Evolutionary conservation across 495 filamentous ascomycete species (phyloP).

Genomic region (Penicillium subrubescens): DNA sequence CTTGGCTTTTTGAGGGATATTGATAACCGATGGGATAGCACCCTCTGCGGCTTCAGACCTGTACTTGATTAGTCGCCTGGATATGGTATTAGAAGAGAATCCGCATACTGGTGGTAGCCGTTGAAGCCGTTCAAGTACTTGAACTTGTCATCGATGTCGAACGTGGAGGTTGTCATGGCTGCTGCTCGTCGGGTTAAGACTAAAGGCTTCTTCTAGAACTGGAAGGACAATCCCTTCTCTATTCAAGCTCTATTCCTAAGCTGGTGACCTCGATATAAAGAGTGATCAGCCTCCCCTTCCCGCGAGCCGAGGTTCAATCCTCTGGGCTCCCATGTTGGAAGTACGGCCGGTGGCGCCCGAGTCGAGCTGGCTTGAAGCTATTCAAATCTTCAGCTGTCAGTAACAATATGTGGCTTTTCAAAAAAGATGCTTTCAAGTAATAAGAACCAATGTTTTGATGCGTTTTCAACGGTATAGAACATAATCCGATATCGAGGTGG

Average conservation of each 20-base stretch:
- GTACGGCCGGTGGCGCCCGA: too few relatives aligned
- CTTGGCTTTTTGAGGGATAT: neutral
- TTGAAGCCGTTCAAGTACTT: neutral
- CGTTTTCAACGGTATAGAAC: too few relatives aligned
- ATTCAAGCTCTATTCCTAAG: neutral
- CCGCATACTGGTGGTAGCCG: neutral
- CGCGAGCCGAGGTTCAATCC: neutral
- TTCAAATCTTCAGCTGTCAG: too few relatives aligned
- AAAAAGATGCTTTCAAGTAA: too few relatives aligned
- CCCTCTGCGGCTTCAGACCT: neutral
- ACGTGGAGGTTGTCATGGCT: neutral
- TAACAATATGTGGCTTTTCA: too few relatives aligned
- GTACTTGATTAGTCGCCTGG: neutral
- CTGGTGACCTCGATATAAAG: neutral
- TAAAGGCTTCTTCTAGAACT: too few relatives aligned
- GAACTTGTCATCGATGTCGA: neutral
- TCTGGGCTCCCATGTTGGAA: neutral
- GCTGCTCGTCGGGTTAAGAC: neutral
- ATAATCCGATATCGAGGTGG: too few relatives aligned
- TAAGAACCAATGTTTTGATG: too few relatives aligned
- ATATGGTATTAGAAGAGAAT: neutral
- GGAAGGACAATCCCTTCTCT: neutral
- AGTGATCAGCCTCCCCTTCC: neutral
- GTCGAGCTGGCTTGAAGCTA: too few relatives aligned
- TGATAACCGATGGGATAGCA: neutral